Evolutionary conservation across 2,329 filamentous ascomycete genomes (phyloP), one percentile per base, ranked within the genome.

Genomic region (Pseudocercospora fuligena): DNA sequence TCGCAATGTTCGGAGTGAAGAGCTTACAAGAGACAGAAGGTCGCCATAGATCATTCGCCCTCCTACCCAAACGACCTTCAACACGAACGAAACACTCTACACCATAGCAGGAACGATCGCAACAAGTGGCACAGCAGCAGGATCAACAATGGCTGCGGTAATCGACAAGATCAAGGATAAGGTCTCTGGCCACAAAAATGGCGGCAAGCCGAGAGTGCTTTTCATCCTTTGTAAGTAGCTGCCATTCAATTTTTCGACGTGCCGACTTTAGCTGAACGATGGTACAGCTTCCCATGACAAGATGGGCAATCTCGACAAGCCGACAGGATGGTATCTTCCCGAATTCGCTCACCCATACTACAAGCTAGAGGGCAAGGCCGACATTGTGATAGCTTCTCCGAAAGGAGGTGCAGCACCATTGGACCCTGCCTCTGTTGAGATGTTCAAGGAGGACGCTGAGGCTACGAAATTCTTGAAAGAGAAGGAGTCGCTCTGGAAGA

Each of bases 251-350:
- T 19, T 5, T 5, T 43, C 40, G 14, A 43, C 19, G n/a, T 36
- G 33, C 12, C 33, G 33, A 36, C n/a, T 16, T 43, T 43, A 43
- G 25, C 51, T 56, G 27, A 54, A 43, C 40, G 12, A n/a, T 27
- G 12, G 14, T 14, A 27, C 27, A 68, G 91, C 88, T 70, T 92
- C 89, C 67, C 83, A 86, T 77, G 77, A 78, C 70, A 78, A 80
- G 67, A 78, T 85, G 60, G 80, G 80, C 60, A 73, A 76, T 72
- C 78, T 76, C 53, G 77, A 78, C 69, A 78, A 80, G 63, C 84
- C 85, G 9, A 92, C 90, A 0, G 90, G 90, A 70, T 92, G 90
- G 90, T 92, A 87, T 75, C 81, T 92, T 9, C 78, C 78, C 1
- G 78, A 78, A 57, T 73, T 76, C 43, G 76, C 77, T 0, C 77